phyloP scores from a whole-genome alignment of 805 yeast genomes.

The Monosporozyma siamensis region DNA sequence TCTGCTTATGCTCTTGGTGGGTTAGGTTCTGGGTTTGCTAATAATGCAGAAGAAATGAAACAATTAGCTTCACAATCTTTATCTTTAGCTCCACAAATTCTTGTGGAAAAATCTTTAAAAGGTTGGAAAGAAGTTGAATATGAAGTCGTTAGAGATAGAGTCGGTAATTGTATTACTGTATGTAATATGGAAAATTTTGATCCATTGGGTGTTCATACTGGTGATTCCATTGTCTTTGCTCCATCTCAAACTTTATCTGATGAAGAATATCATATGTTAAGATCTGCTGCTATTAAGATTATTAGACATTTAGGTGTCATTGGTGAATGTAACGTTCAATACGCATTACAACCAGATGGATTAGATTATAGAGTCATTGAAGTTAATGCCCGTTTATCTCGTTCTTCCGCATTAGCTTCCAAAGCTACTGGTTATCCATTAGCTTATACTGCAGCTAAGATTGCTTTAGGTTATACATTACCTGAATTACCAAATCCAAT shows the following conservation, averaged over 20 bases:
- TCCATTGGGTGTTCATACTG: constrained; percentile 96
- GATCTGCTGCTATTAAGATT: constrained; percentile 94
- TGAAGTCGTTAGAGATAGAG: constrained; percentile 95
- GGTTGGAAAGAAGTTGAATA: constrained; percentile 99
- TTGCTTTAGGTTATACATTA: constrained; percentile 87
- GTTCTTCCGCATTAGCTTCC: constrained; percentile 96
- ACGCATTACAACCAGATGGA: constrained; percentile 92
- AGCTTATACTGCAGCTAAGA: constrained; percentile 97
- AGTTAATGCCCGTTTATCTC: constrained; percentile 92
- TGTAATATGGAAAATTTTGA: constrained; percentile 99
- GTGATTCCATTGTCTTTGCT: constrained; percentile 98
- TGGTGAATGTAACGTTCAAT: constrained; percentile 98
- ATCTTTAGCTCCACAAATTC: constrained; percentile 85
- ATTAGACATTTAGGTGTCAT: constrained; percentile 97
- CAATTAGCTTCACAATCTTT: constrained; percentile 85
- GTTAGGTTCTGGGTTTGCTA: constrained; percentile 94
- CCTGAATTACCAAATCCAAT: constrained; percentile 96
- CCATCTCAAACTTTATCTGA: constrained; percentile 96
- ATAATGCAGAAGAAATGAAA: constrained; percentile 68
- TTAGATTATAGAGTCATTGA: constrained; percentile 93
- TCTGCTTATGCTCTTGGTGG: constrained; percentile 98
- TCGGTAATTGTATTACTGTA: constrained; percentile 94
- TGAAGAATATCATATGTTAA: constrained; percentile 95
- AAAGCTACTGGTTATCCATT: constrained; percentile 98
- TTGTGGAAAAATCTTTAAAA: constrained; percentile 92